These are phyloP conservation scores for Wickerhamiella azyma DNA, from an alignment of 805 yeast species.

Conservation along the genomic window DNA sequence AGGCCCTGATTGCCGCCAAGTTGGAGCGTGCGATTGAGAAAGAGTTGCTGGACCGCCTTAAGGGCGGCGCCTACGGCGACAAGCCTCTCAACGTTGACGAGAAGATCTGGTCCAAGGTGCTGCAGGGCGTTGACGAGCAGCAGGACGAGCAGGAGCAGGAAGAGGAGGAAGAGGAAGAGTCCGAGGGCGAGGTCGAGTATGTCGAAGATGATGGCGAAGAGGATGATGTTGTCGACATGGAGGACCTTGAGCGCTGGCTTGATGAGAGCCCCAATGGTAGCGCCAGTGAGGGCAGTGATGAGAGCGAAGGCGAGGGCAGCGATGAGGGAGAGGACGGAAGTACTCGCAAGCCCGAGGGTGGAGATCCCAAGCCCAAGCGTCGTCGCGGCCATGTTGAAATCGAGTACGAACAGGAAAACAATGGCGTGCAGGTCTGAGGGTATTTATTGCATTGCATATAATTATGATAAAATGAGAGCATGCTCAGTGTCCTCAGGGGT, in stretches of 20 bases:
- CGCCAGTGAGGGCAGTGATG: conserved; percentile 21
- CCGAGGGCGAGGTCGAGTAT: conserved; percentile 66
- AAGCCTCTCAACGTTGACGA: conserved; percentile 95
- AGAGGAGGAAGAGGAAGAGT: conserved; percentile 37
- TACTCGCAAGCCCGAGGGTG: conserved; percentile 28
- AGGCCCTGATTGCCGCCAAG: conserved; percentile 92
- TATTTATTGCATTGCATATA: background rate
- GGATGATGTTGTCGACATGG: conserved; percentile 65
- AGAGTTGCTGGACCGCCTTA: conserved; percentile 84
- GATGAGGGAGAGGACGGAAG: conserved; percentile 24
- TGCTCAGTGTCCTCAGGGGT: conserved; percentile 11
- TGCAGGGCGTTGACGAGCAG: conserved; percentile 62
- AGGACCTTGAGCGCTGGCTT: conserved; percentile 80
- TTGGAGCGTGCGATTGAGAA: conserved; percentile 94
- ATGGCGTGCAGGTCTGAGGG: conserved; percentile 11
- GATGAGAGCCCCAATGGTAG: conserved; percentile 31
- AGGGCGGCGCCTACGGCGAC: conserved; percentile 97
- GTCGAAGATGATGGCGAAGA: conserved; percentile 77
- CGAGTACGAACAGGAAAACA: conserved; percentile 63
- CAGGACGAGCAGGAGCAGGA: conserved; percentile 39
- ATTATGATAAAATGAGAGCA: conserved; percentile 2
- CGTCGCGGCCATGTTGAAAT: conserved; percentile 50
- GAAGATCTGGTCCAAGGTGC: conserved; percentile 85
- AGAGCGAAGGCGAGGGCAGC: conserved; percentile 23
- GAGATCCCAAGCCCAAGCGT: conserved; percentile 25